Evolutionary conservation across 176 grass and related monocot genomes (phyloP), one percentile per base, ranked within the genome.

Genomic region (Saccharum officinarum): DNA sequence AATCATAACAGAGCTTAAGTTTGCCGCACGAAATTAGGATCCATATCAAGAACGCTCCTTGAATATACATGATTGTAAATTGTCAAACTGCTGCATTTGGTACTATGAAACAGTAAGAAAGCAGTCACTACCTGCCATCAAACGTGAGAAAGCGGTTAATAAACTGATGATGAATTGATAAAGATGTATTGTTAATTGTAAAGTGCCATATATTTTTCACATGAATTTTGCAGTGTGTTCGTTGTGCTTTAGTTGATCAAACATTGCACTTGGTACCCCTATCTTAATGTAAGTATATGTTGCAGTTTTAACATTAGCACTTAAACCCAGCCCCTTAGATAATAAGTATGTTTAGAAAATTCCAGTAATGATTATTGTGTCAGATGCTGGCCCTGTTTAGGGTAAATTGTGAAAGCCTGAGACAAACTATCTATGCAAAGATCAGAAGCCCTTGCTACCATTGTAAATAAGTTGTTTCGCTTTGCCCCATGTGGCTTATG

Each of bases 401-500:
- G 13, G 17, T 74, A 76, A 34, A 20, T 76, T 10, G 44, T 66
- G 50, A 40, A 59, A 73, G 20, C 55, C 63, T 60, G 20, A 73
- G 12, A 14, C 44, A 39, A 67, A 55, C 12, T 67, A 4, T 47
- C 30, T 80, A 49, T 73, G 10, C n/a, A 50, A 75, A 87, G 20
- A 74, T 90, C 36, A 83, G 67, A 74, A 83, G 37, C 14, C 16
- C 82, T 90, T 86, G 15, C n/a, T 41, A 15, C 55, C 70, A 54
- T 2, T 77, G 6, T 66, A 20, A 3, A 42, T 22, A 28, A 37
- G 30, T 1, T 63, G 13, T 22, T 82, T 72, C 1, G 3, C 22
- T 79, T 9, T 45, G 36, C 25, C 55, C 40, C 33, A 13, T 57
- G 62, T 68, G 64, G 15, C 44, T 73, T 34, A 26, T 44, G 20